Base-by-base conservation (phyloP, 228 moss, liverwort and hornwort species). In the Sphagnum magellanicum region DNA sequence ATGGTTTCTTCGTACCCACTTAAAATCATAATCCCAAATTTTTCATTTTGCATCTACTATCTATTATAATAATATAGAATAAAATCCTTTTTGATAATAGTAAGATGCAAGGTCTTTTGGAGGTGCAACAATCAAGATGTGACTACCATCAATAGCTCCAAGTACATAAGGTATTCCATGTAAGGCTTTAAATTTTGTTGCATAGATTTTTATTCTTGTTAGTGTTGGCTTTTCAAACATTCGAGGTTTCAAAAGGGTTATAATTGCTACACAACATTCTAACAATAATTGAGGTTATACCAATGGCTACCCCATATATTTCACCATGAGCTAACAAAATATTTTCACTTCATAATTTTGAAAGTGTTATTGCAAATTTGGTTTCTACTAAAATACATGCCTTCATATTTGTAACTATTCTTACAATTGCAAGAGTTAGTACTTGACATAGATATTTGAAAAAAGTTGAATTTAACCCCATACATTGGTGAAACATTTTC, bases 11-110 rank as follows among this genome's bases (percentile, higher is more conserved):
- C 61, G 5, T 16, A 8, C 48, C 63, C 63, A 69, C 6, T 63
- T 68, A 69, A 61, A 74, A 68, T 74, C 68, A 49, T 68, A 74
- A 14, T 74, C 62, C 68, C 68, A 69, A 48, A 74, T 53, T 11
- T 49, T 59, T 1, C 6, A 60, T 4, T 69, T 63, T 32, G 32
- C 32, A 32, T 32, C 32, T 32, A 32, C 32, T 32, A 2, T 47
- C 8, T 16, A 58, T 68, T 74, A 59, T 6, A 68, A 50, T 59
- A 74, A 12, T 13, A 59, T 15, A n/a, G 68, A 67, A 10, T 74
- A 48, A 63, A 60, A 67, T 16, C 67, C 62, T 50, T 72, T 72
- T 0, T 52, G 0, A 16, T 72, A 71, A 64, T 68, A 72, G 55
- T 68, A 78, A 0, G 48, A 46, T 1, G 16, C 16, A 0, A 48